A percentile compares a stretch with the other conserved stretches of the same genome.
phyloP scores from a whole-genome alignment of 148 eudicot species.

The Polygonum maritimum region DNA sequence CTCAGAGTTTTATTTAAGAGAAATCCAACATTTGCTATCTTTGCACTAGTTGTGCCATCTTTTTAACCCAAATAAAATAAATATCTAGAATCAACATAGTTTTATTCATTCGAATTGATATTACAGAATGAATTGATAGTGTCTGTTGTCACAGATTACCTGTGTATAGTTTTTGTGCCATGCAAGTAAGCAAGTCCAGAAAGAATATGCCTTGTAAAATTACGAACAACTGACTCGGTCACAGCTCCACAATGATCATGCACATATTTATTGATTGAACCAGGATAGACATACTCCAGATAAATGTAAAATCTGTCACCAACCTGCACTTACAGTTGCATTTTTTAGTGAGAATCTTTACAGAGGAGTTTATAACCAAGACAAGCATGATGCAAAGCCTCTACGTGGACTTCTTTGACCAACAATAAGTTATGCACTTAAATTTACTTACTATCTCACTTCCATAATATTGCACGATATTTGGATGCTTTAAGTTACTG shows the following conservation, averaged over 20 bases:
- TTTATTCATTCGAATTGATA: not conserved
- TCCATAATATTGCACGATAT: slow-evolving; percentile 93
- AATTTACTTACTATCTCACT: slow-evolving; percentile 77
- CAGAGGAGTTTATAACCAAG: not conserved
- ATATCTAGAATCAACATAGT: not conserved
- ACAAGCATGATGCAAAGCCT: slow-evolving; percentile 5
- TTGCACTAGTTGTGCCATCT: not conserved
- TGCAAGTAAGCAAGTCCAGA: slow-evolving; percentile 93
- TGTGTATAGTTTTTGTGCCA: slow-evolving; percentile 82
- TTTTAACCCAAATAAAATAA: not conserved
- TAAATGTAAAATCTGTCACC: slow-evolving; percentile 74
- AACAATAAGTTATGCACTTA: not conserved
- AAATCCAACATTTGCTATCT: not conserved
- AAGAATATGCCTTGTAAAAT: slow-evolving; percentile 89
- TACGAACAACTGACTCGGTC: slow-evolving; percentile 84
- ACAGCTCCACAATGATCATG: slow-evolving; percentile 84
- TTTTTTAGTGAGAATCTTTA: not conserved
- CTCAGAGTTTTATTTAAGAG: no score
- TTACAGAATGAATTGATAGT: not conserved
- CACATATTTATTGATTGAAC: slow-evolving; percentile 78
- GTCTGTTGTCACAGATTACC: slow-evolving; percentile 36
- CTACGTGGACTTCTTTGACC: not conserved
- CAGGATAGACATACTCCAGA: slow-evolving; percentile 92
- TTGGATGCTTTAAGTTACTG: slow-evolving; percentile 77
- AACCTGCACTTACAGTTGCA: slow-evolving; percentile 37